Percentiles rank a stretch among this genome's conserved stretches.
Evolutionary conservation across 1,284 basidiomycete species (phyloP).

Genomic region (Rhodotorula glutinis): DNA sequence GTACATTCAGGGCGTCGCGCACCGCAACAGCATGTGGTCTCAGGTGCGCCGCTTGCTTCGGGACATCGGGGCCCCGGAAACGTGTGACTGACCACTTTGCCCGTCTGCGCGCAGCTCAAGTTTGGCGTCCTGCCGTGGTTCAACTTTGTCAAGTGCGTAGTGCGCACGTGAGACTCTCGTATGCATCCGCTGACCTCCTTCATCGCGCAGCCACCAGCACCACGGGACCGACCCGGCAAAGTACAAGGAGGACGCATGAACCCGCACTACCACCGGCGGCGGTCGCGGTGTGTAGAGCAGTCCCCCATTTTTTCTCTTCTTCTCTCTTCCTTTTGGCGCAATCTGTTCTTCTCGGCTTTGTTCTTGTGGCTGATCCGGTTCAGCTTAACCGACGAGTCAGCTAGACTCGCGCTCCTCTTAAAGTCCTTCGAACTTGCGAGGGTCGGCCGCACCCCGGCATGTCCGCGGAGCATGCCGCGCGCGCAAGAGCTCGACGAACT

Average conservation of each 20-base stretch:
- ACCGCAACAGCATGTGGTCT: conserved; percentile 86
- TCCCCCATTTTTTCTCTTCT: not conserved
- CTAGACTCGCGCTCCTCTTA: too few relatives aligned
- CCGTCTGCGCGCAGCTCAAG: conserved; percentile 63
- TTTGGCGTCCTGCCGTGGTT: conserved; percentile 63
- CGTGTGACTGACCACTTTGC: too few relatives aligned
- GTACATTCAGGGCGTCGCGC: conserved; percentile 85
- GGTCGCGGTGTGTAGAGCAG: not conserved
- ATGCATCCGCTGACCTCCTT: not conserved
- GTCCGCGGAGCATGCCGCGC: too few relatives aligned
- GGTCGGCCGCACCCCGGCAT: too few relatives aligned
- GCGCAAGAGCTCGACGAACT: too few relatives aligned
- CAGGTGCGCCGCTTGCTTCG: too few relatives aligned
- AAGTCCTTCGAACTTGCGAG: too few relatives aligned
- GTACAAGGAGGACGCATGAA: conserved; percentile 53
- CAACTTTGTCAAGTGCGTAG: conserved; percentile 69
- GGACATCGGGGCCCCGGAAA: too few relatives aligned
- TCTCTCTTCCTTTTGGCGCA: too few relatives aligned
- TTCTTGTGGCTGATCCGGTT: too few relatives aligned
- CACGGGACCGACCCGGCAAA: conserved; percentile 82
- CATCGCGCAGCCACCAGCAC: conserved; percentile 59
- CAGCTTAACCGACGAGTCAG: too few relatives aligned
- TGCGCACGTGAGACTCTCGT: not conserved
- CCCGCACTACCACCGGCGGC: not conserved
- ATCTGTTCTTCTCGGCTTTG: too few relatives aligned